Percentiles rank a stretch among this genome's conserved stretches.
Evolutionary conservation across 331 rosid genomes (phyloP).

Genomic region (Telfairia occidentalis): DNA sequence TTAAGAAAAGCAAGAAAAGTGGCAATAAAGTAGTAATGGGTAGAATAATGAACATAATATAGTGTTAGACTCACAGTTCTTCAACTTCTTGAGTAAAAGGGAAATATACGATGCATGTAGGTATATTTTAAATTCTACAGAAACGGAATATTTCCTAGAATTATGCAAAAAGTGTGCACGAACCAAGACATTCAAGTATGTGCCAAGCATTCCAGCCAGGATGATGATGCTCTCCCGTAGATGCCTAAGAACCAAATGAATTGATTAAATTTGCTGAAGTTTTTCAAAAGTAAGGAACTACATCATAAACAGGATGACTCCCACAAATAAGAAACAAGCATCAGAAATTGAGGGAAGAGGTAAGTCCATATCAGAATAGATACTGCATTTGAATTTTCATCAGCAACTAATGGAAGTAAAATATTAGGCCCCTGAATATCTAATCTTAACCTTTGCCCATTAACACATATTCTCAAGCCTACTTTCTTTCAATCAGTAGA

Average conservation of each 20-base stretch:
- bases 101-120: neutral
- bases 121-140: neutral
- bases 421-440: neutral
- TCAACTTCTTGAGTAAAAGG: neutral
- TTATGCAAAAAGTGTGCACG: slow-evolving; percentile 16
- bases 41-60: neutral
- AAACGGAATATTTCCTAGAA: neutral
- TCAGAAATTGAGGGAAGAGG: neutral
- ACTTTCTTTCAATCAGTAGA: neutral
- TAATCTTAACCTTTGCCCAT: neutral
- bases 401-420: neutral
- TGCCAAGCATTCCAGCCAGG: slow-evolving; percentile 87
- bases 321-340: neutral
- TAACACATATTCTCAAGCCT: neutral
- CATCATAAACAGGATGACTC: neutral
- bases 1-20: slow-evolving; percentile 13
- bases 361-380: neutral
- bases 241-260: slow-evolving; percentile 47
- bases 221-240: slow-evolving; percentile 50
- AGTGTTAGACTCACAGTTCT: neutral
- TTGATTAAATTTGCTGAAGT: neutral
- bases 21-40: neutral
- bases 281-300: neutral
- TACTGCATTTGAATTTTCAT: neutral
- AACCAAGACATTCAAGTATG: slow-evolving; percentile 80